phyloP scores from a whole-genome alignment of 176 grass and related monocot species.

The Themeda triandra region DNA sequence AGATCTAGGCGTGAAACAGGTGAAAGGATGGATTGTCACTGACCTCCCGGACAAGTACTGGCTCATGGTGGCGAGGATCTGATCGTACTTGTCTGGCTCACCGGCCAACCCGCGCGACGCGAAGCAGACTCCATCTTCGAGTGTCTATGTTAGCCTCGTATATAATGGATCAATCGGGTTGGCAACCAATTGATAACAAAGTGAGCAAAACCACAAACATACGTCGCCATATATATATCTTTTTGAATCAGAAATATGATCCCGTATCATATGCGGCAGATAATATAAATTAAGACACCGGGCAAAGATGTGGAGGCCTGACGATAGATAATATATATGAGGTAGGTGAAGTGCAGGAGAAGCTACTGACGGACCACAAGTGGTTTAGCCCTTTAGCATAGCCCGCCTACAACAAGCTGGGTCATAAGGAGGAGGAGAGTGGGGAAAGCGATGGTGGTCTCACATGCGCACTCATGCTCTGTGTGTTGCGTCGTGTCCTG shows the following conservation, averaged over 20 bases:
- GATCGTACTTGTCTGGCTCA: neutral
- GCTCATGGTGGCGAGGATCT: neutral
- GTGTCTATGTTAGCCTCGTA: neutral
- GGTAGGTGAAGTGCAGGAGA: neutral
- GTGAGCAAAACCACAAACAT: neutral
- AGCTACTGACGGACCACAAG: neutral
- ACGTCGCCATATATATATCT: neutral
- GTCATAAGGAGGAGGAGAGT: neutral
- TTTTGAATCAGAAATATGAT: neutral
- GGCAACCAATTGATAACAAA: neutral
- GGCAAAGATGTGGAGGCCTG: neutral
- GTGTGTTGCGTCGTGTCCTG: no score
- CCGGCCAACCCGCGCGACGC: neutral
- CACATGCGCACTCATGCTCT: neutral
- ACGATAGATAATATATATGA: neutral
- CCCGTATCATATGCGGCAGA: neutral
- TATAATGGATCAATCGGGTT: neutral
- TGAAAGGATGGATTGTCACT: neutral
- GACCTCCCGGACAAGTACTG: neutral
- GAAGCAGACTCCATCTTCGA: neutral
- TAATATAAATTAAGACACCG: neutral
- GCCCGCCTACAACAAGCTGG: neutral
- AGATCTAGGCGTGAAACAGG: neutral
- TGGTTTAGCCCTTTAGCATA: neutral
- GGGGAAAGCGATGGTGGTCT: neutral